phyloP scores from a whole-genome alignment of 1,139 yeast genomes.

The Candida tropicalis region DNA sequence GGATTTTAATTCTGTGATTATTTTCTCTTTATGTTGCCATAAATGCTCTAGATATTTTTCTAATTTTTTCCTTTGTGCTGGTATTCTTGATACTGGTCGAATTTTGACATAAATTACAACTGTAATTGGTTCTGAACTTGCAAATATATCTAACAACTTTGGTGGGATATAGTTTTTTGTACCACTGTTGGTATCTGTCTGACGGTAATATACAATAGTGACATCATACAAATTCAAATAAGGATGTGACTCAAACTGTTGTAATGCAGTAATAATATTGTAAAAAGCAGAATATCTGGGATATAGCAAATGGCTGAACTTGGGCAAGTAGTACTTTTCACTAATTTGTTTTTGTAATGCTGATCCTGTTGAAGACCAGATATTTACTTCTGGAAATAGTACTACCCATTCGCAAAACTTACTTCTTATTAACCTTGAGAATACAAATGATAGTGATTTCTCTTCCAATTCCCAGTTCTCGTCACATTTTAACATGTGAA shows the following conservation, averaged over 20 bases:
- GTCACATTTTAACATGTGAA: constrained; percentile 51
- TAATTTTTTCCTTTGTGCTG: constrained; percentile 51
- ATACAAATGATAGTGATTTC: constrained; percentile 26
- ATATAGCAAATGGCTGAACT: constrained; percentile 56
- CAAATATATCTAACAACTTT: constrained; percentile 56
- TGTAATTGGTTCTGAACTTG: constrained; percentile 41
- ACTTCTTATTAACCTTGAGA: constrained; percentile 27
- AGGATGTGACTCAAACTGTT: constrained; percentile 15
- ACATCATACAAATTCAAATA: constrained; percentile 54
- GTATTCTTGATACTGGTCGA: constrained; percentile 50
- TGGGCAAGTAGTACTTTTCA: constrained; percentile 55
- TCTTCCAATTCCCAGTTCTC: constrained; percentile 65
- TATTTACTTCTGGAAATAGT: constrained; percentile 75
- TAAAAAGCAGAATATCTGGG: constrained; percentile 62
- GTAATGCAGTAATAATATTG: constrained; percentile 37
- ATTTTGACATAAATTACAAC: constrained; percentile 54
- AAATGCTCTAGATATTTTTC: constrained; percentile 73
- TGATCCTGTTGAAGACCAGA: constrained; percentile 51
- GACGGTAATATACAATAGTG: constrained; percentile 47
- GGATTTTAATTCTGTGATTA: constrained; percentile 16
- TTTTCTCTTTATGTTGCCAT: constrained; percentile 71
- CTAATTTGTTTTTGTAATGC: constrained; percentile 53
- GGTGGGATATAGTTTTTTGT: constrained; percentile 38
- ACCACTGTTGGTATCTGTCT: constrained; percentile 12
- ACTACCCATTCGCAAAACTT: constrained; percentile 55